These are phyloP conservation scores for Amphibolis antarctica DNA, from an alignment of 106 monocot genomes.

Conservation along the genomic window DNA sequence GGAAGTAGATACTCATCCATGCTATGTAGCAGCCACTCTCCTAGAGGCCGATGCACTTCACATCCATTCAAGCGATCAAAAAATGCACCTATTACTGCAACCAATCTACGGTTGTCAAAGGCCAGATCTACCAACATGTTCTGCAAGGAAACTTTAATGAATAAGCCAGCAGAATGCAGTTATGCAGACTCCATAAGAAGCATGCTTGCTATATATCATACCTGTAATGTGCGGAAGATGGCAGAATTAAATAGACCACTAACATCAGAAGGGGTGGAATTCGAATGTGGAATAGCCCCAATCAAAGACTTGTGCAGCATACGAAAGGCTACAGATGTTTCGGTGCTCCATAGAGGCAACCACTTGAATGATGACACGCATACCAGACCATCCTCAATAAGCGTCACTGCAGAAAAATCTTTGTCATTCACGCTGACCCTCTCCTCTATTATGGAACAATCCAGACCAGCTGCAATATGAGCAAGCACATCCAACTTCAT, in stretches of 20 bases:
- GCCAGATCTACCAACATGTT: constrained; percentile 52
- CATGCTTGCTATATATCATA: constrained; percentile 8
- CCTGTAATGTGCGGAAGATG: constrained; percentile 51
- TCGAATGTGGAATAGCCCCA: constrained; percentile 32
- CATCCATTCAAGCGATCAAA: constrained; percentile 46
- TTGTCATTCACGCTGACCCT: constrained; percentile 1
- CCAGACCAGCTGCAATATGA: constrained; percentile 30
- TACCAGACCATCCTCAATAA: constrained; percentile 63
- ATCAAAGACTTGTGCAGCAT: constrained; percentile 58
- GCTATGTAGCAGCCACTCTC: constrained; percentile 51
- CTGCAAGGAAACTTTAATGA: constrained; percentile 24
- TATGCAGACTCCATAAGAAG: background rate
- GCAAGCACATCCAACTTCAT: constrained; percentile 66
- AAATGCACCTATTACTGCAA: constrained; percentile 59
- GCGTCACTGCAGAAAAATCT: constrained; percentile 17
- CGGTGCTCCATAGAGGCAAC: constrained; percentile 72
- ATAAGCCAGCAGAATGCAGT: background rate
- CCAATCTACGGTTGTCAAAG: constrained; percentile 38
- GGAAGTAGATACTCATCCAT: constrained; percentile 67
- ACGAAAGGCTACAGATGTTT: constrained; percentile 59
- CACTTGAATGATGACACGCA: constrained; percentile 76
- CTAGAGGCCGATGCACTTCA: constrained; percentile 24
- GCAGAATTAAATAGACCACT: constrained; percentile 29
- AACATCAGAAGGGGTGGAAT: constrained; percentile 1
- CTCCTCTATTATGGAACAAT: constrained; percentile 5